A percentile compares a stretch with the other conserved stretches of the same genome.
Evolutionary conservation across 2,329 filamentous ascomycete genomes (phyloP).

Genomic region (Tolypocladium inflatum): DNA sequence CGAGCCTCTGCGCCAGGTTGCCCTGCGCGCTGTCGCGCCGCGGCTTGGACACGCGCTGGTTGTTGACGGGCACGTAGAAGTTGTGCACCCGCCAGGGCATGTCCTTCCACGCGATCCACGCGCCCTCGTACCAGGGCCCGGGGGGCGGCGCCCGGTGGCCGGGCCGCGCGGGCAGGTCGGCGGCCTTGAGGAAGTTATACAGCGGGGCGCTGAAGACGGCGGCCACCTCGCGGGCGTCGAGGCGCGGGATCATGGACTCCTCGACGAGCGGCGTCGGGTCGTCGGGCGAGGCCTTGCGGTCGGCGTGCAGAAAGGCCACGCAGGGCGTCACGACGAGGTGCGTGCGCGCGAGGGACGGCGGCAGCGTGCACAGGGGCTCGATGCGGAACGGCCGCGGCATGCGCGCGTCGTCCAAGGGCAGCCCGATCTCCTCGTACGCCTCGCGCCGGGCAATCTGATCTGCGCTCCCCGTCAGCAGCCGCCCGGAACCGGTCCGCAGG

Average conservation of each 20-base stretch:
- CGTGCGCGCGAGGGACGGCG: conserved; percentile 63
- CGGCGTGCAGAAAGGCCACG: conserved; percentile 66
- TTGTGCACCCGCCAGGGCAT: conserved; percentile 79
- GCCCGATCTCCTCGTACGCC: conserved; percentile 86
- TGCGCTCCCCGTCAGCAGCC: conserved; percentile 10
- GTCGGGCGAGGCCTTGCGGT: conserved; percentile 27
- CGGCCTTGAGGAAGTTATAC: conserved; percentile 62
- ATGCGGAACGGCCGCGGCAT: conserved; percentile 72
- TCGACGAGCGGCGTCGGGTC: conserved; percentile 41
- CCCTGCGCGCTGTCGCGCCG: conserved; percentile 30
- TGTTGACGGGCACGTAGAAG: conserved; percentile 76
- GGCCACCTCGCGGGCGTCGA: conserved; percentile 86
- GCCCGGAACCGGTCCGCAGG: no score
- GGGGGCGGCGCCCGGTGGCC: conserved; percentile 27
- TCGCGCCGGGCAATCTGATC: conserved; percentile 83
- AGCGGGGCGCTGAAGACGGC: conserved; percentile 90
- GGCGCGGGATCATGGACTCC: conserved; percentile 63
- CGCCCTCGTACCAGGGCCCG: conserved; percentile 75
- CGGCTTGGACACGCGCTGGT: conserved; percentile 59
- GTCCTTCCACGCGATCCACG: conserved; percentile 73
- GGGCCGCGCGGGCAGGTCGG: conserved; percentile 41
- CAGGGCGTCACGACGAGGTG: conserved; percentile 67
- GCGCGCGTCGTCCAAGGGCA: conserved; percentile 60
- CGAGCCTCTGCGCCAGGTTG: conserved; percentile 30
- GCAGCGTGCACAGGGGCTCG: conserved; percentile 80